Evolutionary conservation across 1,139 yeast species (phyloP).

Genomic region (Wickerhamiella pararugosa): DNA sequence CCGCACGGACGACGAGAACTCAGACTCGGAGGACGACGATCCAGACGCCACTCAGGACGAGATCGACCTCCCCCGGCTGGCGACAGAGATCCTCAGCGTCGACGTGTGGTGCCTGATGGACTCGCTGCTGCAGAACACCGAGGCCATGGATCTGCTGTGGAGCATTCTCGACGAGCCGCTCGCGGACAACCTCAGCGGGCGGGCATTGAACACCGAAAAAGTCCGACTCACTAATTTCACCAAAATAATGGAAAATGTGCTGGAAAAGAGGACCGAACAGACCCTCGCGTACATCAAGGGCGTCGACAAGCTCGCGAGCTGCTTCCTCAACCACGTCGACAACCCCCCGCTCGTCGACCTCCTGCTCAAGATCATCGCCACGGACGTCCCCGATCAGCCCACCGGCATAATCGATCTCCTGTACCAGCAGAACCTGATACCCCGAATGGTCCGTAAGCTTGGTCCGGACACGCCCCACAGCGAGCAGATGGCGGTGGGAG

Average conservation of each 20-base stretch:
- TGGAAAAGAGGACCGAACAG: conserved; percentile 81
- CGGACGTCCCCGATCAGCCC: conserved; percentile 63
- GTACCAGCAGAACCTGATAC: conserved; percentile 48
- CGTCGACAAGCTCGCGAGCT: conserved; percentile 47
- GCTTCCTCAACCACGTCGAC: conserved; percentile 64
- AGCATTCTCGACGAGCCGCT: conserved; percentile 42
- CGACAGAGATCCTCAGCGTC: conserved; percentile 80
- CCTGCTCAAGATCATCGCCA: conserved; percentile 55
- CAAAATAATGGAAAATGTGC: conserved; percentile 83
- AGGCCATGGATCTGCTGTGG: conserved; percentile 63
- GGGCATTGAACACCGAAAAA: background rate
- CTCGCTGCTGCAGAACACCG: conserved; percentile 65
- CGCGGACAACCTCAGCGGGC: background rate
- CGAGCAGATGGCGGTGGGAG: conserved; percentile 88
- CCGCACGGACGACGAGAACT: conserved; percentile 16
- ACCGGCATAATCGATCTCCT: conserved; percentile 65
- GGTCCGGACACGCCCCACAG: conserved; percentile 45
- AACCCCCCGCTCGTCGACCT: conserved; percentile 84
- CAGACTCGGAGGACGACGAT: conserved; percentile 12
- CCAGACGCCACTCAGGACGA: conserved; percentile 16
- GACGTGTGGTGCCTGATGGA: conserved; percentile 95
- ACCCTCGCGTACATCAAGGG: conserved; percentile 57
- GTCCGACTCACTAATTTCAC: conserved; percentile 50
- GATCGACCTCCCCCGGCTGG: conserved; percentile 51
- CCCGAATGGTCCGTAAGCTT: conserved; percentile 41